phyloP scores from a whole-genome alignment of 2,329 filamentous ascomycete species.

The Alternaria triticimaculans region DNA sequence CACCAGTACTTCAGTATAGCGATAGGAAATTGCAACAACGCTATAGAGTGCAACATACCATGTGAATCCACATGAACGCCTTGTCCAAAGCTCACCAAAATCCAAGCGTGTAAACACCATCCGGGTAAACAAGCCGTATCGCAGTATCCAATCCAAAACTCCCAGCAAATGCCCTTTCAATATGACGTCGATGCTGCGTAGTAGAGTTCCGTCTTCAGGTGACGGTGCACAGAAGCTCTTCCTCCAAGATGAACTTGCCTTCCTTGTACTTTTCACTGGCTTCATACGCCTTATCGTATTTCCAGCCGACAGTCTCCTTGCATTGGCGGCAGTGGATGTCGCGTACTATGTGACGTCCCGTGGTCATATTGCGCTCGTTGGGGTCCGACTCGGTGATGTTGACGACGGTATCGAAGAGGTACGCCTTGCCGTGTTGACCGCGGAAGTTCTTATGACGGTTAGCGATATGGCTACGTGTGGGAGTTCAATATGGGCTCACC shows the following conservation, averaged over 20 bases:
- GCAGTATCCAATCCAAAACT: conserved; percentile 22
- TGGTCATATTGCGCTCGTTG: conserved; percentile 98
- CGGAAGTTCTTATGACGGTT: conserved; percentile 79
- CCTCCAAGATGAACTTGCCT: conserved; percentile 96
- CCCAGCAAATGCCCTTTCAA: conserved; percentile 32
- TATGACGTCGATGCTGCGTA: not conserved
- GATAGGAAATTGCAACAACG: not conserved
- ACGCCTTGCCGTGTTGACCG: conserved; percentile 97
- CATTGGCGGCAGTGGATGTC: conserved; percentile 93
- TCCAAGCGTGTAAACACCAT: conserved; percentile 9
- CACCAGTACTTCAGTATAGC: not conserved
- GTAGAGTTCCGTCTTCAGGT: conserved; percentile 41
- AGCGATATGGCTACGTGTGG: conserved; percentile 1
- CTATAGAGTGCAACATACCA: conserved; percentile 5
- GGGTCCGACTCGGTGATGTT: conserved; percentile 85
- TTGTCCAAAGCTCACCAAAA: conserved; percentile 5
- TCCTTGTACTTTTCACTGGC: conserved; percentile 96
- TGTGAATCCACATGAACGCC: conserved; percentile 5
- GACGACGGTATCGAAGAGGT: conserved; percentile 92
- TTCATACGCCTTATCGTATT: conserved; percentile 98
- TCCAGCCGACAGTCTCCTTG: conserved; percentile 94
- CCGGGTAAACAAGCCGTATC: conserved; percentile 1
- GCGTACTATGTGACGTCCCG: conserved; percentile 89
- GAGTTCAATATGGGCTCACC: conserved; percentile 59
- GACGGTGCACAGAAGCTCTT: conserved; percentile 84